These are phyloP conservation scores for Silene conica DNA, from an alignment of 148 eudicot genomes.

Conservation along the genomic window DNA sequence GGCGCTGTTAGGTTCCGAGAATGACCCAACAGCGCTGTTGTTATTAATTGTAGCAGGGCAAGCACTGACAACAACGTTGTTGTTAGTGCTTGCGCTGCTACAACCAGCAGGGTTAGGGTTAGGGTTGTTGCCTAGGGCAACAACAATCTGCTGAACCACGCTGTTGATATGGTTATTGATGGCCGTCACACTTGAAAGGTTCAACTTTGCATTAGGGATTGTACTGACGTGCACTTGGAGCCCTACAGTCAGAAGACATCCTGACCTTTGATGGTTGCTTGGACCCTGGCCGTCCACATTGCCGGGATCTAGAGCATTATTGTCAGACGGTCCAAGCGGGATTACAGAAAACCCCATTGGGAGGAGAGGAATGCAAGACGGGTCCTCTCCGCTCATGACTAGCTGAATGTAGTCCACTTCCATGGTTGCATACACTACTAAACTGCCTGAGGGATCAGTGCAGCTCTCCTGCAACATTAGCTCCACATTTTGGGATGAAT, in stretches of 20 bases:
- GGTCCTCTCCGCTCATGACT: slow-evolving; percentile 86
- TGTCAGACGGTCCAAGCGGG: slow-evolving; percentile 34
- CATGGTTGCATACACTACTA: slow-evolving; percentile 74
- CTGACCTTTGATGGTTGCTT: slow-evolving; percentile 19
- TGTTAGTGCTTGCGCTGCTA: slow-evolving; percentile 14
- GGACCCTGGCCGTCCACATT: neutral
- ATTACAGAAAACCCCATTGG: slow-evolving; percentile 78
- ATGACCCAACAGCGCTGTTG: slow-evolving; percentile 16
- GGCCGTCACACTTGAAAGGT: slow-evolving; percentile 67
- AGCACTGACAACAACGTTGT: slow-evolving; percentile 8
- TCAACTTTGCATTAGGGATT: slow-evolving; percentile 68
- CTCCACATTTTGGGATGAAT: slow-evolving; percentile 88
- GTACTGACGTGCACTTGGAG: slow-evolving; percentile 85
- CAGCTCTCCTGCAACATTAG: slow-evolving; percentile 96
- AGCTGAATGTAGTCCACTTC: slow-evolving; percentile 80
- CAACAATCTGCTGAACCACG: slow-evolving; percentile 68
- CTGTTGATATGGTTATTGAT: slow-evolving; percentile 66
- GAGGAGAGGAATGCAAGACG: slow-evolving; percentile 76
- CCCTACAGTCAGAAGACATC: slow-evolving; percentile 75
- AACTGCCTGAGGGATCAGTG: slow-evolving; percentile 87
- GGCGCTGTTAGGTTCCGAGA: slow-evolving; percentile 3
- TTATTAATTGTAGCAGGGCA: slow-evolving; percentile 11
- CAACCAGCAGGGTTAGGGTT: slow-evolving; percentile 5
- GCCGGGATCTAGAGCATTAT: neutral
- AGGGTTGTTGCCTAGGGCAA: slow-evolving; percentile 34